Conservation (phyloP, 768 basidiomycete genomes). For the Leucosporidium creatinivorum region DNA sequence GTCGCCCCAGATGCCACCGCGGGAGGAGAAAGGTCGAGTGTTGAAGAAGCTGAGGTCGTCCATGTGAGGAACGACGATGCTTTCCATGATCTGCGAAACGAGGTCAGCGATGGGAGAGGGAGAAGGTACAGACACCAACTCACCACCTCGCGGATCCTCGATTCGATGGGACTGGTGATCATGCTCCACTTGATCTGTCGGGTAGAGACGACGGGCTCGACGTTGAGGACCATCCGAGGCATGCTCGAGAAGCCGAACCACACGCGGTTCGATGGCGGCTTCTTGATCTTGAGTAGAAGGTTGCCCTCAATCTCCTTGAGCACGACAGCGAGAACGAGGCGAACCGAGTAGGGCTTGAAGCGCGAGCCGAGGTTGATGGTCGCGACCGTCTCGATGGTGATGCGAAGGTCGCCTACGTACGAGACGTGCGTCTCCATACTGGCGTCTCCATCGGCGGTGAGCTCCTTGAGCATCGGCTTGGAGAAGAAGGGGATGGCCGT, state of each 20-base stretch:
- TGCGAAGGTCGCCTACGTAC: constrained; percentile 80
- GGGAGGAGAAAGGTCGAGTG: constrained; percentile 54
- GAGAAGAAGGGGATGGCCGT: constrained; percentile 74
- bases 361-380: constrained; percentile 65
- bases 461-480: constrained; percentile 97
- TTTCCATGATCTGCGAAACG: constrained; percentile 70
- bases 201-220: constrained; percentile 90
- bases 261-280: constrained; percentile 88
- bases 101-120: background rate
- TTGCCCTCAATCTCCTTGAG: constrained; percentile 87
- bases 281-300: constrained; percentile 69
- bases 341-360: constrained; percentile 83
- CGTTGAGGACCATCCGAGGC: constrained; percentile 78
- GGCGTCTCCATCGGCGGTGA: constrained; percentile 88
- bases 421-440: constrained; percentile 74
- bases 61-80: constrained; percentile 93
- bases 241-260: constrained; percentile 87
- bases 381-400: constrained; percentile 82
- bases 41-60: constrained; percentile 97
- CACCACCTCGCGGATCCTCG: constrained; percentile 78
- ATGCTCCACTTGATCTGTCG: constrained; percentile 90
- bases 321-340: constrained; percentile 79
- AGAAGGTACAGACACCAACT: constrained; percentile 38
- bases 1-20: constrained; percentile 86
- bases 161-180: constrained; percentile 83